Percentiles rank a stretch among this genome's conserved stretches.
phyloP scores from a whole-genome alignment of 495 filamentous ascomycete genomes.

The Achaetomiella virescens region DNA sequence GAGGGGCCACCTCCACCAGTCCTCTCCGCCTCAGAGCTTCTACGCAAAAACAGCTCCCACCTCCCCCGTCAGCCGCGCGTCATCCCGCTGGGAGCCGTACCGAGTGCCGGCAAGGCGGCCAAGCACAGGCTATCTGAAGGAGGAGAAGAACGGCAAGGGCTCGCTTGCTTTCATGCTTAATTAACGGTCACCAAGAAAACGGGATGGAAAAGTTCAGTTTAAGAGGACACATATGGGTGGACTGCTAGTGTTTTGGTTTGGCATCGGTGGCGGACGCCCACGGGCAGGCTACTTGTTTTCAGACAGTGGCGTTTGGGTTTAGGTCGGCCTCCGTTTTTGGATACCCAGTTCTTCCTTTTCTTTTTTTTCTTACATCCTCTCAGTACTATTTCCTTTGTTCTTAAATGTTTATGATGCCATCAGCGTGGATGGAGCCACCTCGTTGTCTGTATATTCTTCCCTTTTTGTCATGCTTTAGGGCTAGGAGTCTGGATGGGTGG shows the following conservation, averaged over 20 bases:
- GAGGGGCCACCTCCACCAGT: background rate
- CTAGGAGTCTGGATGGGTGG: too few species aligned
- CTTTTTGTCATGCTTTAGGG: too few species aligned
- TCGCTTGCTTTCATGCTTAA: constrained; percentile 5
- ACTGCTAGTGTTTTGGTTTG: too few species aligned
- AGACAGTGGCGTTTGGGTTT: too few species aligned
- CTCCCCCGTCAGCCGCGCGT: background rate
- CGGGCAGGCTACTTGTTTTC: too few species aligned
- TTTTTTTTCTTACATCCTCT: background rate
- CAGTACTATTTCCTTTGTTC: background rate
- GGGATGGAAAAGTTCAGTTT: background rate
- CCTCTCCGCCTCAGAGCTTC: background rate
- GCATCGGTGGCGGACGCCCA: too few species aligned
- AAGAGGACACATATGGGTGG: too few species aligned
- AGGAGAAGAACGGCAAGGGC: background rate
- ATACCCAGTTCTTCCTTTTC: background rate
- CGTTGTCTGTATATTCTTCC: background rate
- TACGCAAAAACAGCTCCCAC: background rate
- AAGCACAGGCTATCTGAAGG: background rate
- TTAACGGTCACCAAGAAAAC: background rate
- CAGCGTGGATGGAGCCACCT: background rate
- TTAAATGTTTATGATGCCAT: background rate
- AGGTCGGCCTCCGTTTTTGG: background rate
- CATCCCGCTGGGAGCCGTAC: constrained; percentile 6
- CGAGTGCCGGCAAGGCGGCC: background rate